Percentiles rank a stretch among this genome's conserved stretches.
These are phyloP conservation scores for Stellera chamaejasme DNA, from an alignment of 345 rosid species.

Conservation along the genomic window DNA sequence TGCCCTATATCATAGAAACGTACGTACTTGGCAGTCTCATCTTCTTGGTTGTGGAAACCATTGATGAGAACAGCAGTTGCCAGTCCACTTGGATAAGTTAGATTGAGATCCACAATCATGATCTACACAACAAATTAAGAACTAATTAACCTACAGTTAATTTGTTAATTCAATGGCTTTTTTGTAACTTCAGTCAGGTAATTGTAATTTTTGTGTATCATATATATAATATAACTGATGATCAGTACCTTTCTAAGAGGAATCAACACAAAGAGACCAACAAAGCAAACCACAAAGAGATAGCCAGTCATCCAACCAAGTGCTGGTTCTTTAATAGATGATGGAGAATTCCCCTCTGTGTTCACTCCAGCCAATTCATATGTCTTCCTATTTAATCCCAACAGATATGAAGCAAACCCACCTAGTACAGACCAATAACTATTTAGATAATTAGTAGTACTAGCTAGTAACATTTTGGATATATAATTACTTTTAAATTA, in stretches of 20 bases:
- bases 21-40: slow-evolving; percentile 59
- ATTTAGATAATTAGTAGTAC: no score
- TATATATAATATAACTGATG: not conserved
- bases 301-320: slow-evolving; percentile 91
- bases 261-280: slow-evolving; percentile 85
- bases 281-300: slow-evolving; percentile 81
- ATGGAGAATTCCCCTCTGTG: slow-evolving; percentile 58
- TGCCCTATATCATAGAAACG: no score
- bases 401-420: slow-evolving; percentile 91
- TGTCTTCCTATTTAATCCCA: slow-evolving; percentile 77
- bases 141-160: no score
- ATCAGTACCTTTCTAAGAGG: slow-evolving; percentile 72
- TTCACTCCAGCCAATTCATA: slow-evolving; percentile 69
- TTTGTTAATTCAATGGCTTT: no score
- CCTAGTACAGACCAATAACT: slow-evolving; percentile 27
- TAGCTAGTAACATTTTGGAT: no score
- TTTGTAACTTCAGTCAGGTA: not conserved
- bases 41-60: slow-evolving; percentile 83
- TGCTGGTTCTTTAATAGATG: slow-evolving; percentile 71
- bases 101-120: slow-evolving; percentile 74
- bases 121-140: slow-evolving; percentile 26
- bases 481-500: no score
- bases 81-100: slow-evolving; percentile 85
- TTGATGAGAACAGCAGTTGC: slow-evolving; percentile 97
- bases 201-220: not conserved